Percentiles rank a stretch among this genome's conserved stretches.
Evolutionary conservation across 441 rosid genomes (phyloP).

Genomic region (Capsella rubella): DNA sequence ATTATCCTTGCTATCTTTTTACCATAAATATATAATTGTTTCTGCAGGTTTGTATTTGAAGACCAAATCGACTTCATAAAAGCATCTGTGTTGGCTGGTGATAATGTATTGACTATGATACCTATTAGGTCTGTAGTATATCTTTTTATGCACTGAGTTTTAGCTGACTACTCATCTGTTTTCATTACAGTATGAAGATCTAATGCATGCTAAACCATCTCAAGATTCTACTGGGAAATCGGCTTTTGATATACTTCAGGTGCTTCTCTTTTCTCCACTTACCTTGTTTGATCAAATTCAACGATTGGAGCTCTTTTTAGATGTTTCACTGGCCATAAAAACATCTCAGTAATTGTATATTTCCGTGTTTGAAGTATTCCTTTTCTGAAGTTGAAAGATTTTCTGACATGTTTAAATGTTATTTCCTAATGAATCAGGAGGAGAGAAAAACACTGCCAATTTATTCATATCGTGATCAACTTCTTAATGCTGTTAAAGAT

Average conservation of each 20-base stretch:
- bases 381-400: neutral
- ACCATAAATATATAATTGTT: neutral
- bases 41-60: conserved; percentile 78
- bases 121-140: conserved; percentile 17
- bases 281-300: neutral
- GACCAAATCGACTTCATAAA: conserved; percentile 86
- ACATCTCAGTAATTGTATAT: neutral
- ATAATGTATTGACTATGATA: conserved; percentile 55
- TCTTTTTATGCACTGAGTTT: conserved; percentile 15
- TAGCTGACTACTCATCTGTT: conserved; percentile 26
- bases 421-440: conserved; percentile 55
- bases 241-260: conserved; percentile 85
- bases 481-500: conserved; percentile 71
- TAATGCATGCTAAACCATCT: conserved; percentile 45
- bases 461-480: conserved; percentile 76
- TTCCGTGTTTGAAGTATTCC: neutral
- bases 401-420: conserved; percentile 8
- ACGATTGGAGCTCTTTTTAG: neutral
- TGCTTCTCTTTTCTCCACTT: neutral
- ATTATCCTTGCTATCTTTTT: neutral
- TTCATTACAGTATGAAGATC: conserved; percentile 60
- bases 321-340: neutral
- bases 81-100: conserved; percentile 83
- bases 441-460: conserved; percentile 86
- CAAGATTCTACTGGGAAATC: conserved; percentile 59